Evolutionary conservation across 345 rosid species (phyloP).

Genomic region (Salix dunnii): DNA sequence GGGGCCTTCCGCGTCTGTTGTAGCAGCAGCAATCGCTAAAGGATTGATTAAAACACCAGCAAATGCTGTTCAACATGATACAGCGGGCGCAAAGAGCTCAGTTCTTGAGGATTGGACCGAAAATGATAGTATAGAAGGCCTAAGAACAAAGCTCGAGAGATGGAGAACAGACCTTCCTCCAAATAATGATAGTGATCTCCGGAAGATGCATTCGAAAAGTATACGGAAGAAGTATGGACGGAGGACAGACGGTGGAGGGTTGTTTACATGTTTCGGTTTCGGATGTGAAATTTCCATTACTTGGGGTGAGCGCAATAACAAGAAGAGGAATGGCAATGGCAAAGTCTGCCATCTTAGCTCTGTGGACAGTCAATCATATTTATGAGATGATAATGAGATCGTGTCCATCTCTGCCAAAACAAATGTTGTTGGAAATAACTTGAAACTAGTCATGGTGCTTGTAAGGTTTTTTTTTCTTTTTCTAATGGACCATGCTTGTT

Average conservation of each 20-base stretch:
- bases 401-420: not conserved
- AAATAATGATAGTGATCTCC: conserved; percentile 17
- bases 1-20: conserved; percentile 93
- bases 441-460: not conserved
- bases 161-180: conserved; percentile 65
- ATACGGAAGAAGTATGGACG: conserved; percentile 19
- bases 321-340: conserved; percentile 32
- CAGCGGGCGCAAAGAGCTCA: conserved; percentile 34
- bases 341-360: conserved; percentile 46
- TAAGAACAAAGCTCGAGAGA: conserved; percentile 57
- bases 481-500: not conserved
- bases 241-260: conserved; percentile 27
- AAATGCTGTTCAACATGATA: conserved; percentile 14
- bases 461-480: not conserved
- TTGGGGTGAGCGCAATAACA: conserved; percentile 56
- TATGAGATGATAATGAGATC: not conserved
- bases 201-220: conserved; percentile 18
- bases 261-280: conserved; percentile 82
- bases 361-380: conserved; percentile 24
- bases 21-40: conserved; percentile 88
- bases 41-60: conserved; percentile 57
- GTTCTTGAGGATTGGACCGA: conserved; percentile 53
- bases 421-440: not conserved
- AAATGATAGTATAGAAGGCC: conserved; percentile 43
- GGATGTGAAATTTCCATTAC: conserved; percentile 83